phyloP scores from a whole-genome alignment of 306 rosid species.

The Trifolium subterraneum region DNA sequence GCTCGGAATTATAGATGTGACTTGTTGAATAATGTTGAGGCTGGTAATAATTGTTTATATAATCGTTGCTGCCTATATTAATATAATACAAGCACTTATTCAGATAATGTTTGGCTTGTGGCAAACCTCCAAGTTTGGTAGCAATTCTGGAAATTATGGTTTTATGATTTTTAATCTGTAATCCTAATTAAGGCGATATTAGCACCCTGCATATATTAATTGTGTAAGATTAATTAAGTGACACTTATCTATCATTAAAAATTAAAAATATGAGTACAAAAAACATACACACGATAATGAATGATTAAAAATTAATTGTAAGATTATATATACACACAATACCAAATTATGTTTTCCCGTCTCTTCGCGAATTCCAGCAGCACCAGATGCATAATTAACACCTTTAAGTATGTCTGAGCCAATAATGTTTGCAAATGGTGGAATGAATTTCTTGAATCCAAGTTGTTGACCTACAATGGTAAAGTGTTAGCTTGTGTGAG shows the following conservation, averaged over 20 bases:
- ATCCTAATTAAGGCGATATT: constrained; percentile 36
- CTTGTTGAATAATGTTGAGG: constrained; percentile 46
- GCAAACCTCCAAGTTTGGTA: background rate
- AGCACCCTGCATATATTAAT: constrained; percentile 47
- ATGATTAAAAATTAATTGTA: too few relatives aligned
- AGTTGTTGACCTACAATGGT: constrained; percentile 19
- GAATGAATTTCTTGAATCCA: constrained; percentile 36
- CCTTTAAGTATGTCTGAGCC: constrained; percentile 46
- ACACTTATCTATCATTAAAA: background rate
- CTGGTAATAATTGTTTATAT: constrained; percentile 55
- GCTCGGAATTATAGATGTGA: constrained; percentile 16
- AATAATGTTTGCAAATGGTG: constrained; percentile 33
- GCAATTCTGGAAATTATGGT: constrained; percentile 9
- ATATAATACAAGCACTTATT: constrained; percentile 60
- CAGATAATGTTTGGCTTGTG: constrained; percentile 17
- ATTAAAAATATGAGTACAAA: background rate
- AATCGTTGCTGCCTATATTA: constrained; percentile 65
- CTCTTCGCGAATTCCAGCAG: constrained; percentile 32
- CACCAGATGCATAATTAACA: constrained; percentile 51
- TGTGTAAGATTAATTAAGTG: background rate
- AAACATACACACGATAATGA: too few relatives aligned
- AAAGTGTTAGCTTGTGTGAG: background rate
- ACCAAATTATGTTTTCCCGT: background rate
- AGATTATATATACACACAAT: too few relatives aligned
- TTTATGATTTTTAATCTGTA: constrained; percentile 50